Evolutionary conservation across 441 rosid genomes (phyloP), one percentile per base, ranked within the genome.

Genomic region (Eruca vesicaria): DNA sequence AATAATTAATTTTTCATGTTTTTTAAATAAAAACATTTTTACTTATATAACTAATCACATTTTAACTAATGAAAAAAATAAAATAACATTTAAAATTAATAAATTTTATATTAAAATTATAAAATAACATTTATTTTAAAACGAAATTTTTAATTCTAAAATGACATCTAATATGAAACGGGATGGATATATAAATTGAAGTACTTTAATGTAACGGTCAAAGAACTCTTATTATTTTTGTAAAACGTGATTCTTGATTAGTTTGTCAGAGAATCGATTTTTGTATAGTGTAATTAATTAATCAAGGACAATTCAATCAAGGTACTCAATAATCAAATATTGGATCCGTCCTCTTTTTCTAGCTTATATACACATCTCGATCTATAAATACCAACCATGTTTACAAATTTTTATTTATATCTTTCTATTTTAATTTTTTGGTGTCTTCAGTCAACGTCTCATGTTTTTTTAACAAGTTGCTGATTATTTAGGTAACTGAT

Each of bases 321-420:
- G 31, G 38, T 58, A 56, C 14, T 53, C 15, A 29, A n/a, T 31
- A 31, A 7, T 59, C 21, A 45, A 48, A 15, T 48, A 45, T 45
- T 26, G 58, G 69, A 66, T 43, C 15, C 58, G 7, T 28, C 1
- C 58, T 48, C 0, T 28, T 21, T 41, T 57, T 26, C 26, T 43
- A 43, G 16, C 6, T 19, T 31, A 20, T 29, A 41, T 19, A 21
- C 76, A 63, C 69, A 72, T 63, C 69, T 72, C 56, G 69, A 55
- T 55, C 71, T 73, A n/a, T n/a, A 26, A 36, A 15, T 52, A 52
- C 41, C 29, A 19, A 53, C 55, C 69, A 72, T 53, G 56, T 63
- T 63, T 26, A 33, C 59, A 48, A 9, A 5, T 5, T 31, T 19
- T 41, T 9, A 6, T 36, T 62, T 18, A 7, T 60, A n/a, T 23